Evolutionary conservation across 169 alveolate genomes (phyloP).

Genomic region (Cyclospora cayetanensis): DNA sequence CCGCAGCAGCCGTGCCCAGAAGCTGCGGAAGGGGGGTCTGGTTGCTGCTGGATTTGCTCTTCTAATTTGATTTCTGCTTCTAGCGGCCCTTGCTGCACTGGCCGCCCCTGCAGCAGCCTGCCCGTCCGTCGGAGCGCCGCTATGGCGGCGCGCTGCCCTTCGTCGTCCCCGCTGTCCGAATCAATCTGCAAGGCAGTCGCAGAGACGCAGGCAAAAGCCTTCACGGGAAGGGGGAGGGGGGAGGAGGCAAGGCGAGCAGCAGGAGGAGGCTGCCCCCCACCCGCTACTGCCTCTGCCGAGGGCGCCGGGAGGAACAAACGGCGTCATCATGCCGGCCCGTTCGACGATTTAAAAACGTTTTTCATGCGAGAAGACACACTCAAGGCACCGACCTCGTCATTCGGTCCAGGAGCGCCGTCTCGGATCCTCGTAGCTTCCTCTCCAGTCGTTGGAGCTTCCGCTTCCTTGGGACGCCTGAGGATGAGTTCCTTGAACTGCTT

Average conservation of each 20-base stretch:
- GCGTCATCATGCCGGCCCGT: too few relatives aligned
- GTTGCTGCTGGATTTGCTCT: not conserved
- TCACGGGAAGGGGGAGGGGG: too few relatives aligned
- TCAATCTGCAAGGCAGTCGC: not conserved
- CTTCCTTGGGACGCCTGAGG: slow-evolving; percentile 77
- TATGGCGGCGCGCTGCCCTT: slow-evolving; percentile 10
- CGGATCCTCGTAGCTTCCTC: slow-evolving; percentile 8
- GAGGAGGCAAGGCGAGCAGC: too few relatives aligned
- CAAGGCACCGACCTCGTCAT: slow-evolving; percentile 65
- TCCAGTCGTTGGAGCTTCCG: slow-evolving; percentile 51
- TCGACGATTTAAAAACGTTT: too few relatives aligned
- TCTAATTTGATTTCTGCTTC: not conserved
- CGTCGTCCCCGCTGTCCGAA: slow-evolving; percentile 55
- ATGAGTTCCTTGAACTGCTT: slow-evolving; percentile 84
- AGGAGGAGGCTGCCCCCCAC: too few relatives aligned
- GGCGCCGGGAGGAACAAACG: too few relatives aligned
- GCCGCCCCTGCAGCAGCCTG: not conserved
- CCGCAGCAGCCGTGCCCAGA: too few relatives aligned
- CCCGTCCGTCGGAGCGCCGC: not conserved
- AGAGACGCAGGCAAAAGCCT: not conserved
- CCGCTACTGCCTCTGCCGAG: too few relatives aligned
- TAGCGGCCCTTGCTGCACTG: slow-evolving; percentile 1
- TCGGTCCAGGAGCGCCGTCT: slow-evolving; percentile 71
- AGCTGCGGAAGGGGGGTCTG: not conserved
- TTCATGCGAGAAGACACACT: not conserved